These are phyloP conservation scores for Trichopus zeylanicus DNA, from an alignment of 116 monocot genomes.

Conservation along the genomic window DNA sequence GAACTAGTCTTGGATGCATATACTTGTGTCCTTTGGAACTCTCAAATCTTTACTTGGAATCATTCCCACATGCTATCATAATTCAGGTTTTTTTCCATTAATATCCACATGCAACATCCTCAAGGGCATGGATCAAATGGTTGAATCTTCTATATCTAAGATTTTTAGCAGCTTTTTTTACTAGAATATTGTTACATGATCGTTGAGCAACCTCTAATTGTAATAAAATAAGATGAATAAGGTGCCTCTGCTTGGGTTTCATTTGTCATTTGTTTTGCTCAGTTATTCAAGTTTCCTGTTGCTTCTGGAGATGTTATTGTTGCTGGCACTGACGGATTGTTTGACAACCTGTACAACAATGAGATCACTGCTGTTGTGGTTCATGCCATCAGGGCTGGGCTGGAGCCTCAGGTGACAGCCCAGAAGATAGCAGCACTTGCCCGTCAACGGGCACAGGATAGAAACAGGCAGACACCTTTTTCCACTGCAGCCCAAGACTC, in stretches of 20 bases:
- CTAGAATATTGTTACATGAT: no score
- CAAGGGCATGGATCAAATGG: no score
- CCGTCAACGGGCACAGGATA: conserved; percentile 56
- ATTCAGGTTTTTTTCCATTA: neutral
- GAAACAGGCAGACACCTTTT: conserved; percentile 60
- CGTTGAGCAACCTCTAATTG: no score
- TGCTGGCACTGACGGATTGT: conserved; percentile 76
- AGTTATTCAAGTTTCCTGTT: conserved; percentile 58
- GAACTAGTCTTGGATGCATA: no score
- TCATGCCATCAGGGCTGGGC: conserved; percentile 46
- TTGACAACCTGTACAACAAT: conserved; percentile 72
- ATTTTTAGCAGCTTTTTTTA: no score
- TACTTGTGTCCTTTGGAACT: no score
- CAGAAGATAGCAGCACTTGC: conserved; percentile 74
- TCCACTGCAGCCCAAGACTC: conserved; percentile 72
- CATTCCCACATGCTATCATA: neutral
- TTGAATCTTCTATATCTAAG: no score
- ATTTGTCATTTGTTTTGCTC: neutral
- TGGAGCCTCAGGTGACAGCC: conserved; percentile 47
- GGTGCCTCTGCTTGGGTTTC: no score
- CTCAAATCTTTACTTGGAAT: no score
- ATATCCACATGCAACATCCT: no score
- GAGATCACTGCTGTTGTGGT: conserved; percentile 57
- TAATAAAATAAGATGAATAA: no score
- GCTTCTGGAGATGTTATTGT: conserved; percentile 62